Evolutionary conservation across 208 protist species (phyloP).

Genomic region (Tetramitus jugosus): DNA sequence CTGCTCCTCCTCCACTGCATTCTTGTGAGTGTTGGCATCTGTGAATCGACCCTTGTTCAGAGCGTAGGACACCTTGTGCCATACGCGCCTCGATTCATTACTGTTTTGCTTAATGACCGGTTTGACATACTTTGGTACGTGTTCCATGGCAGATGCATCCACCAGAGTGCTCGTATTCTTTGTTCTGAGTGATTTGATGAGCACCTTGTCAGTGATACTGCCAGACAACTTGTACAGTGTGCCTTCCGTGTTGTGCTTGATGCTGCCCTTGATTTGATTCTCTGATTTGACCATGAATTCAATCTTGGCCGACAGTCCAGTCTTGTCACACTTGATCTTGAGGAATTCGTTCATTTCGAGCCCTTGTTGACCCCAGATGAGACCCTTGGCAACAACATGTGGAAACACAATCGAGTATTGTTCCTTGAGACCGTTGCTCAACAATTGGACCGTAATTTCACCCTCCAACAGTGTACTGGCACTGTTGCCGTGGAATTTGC

Average conservation of each 20-base stretch:
- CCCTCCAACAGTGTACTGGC: neutral
- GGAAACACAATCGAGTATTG: neutral
- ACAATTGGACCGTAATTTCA: neutral
- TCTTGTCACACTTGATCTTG: neutral
- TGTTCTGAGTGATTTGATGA: neutral
- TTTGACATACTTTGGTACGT: neutral
- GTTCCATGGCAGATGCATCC: neutral
- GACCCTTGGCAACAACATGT: neutral
- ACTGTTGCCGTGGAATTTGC: neutral
- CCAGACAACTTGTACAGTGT: neutral
- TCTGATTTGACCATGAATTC: conserved; percentile 5
- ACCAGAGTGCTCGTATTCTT: neutral
- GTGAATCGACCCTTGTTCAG: neutral
- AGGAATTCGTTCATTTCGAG: neutral
- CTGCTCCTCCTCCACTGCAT: neutral
- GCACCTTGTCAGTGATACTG: neutral
- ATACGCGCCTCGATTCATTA: conserved; percentile 5
- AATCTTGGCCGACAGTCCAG: neutral
- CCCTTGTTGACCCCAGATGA: neutral
- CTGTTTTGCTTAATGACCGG: neutral
- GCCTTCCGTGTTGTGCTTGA: neutral
- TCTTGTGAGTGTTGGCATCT: neutral
- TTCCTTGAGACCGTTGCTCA: neutral
- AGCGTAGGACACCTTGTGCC: neutral
- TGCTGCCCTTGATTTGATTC: conserved; percentile 2